Base-by-base conservation (phyloP, 257 asterid genomes). In the Capsicum chinense region DNA sequence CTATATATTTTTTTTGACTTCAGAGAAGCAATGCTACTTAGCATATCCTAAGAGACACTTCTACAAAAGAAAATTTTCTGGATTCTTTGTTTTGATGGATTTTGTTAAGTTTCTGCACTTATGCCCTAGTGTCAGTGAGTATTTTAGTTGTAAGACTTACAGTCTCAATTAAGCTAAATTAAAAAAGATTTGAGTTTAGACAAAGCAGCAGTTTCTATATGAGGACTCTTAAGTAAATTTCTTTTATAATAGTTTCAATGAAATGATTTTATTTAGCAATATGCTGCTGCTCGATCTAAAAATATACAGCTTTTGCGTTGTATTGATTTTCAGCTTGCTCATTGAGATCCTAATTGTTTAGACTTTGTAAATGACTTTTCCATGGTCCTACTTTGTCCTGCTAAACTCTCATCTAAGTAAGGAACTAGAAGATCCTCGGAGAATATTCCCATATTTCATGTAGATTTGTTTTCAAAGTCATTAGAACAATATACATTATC, bases 351-450 rank as follows among this genome's bases (percentile, higher is more conserved):
- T 76, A 14, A 52, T 76, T 76, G 26, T 26, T 76, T 50, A 35
- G 48, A 21, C 63, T 50, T 76, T 76, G 12, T 52, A 21, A 76
- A 26, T 52, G 62, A 76, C 42, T 54, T 76, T 52, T 52, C 47
- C 3, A 54, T 13, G 4, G 63, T 19, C 48, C 81, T 73, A 33
- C 59, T 21, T 50, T 6, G 60, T 73, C 19, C 60, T 76, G 81
- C 63, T 21, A 52, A 76, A 76, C 21, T 6, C 26, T 52, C 47
- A 52, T 52, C 21, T 52, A 26, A 52, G 63, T 52, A 52, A 35
- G 81, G 48, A 76, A 76, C 60, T 76, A 76, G 81, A 76, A 76
- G 63, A 52, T 76, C 14, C 59, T 54, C 63, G 52, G 81, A 52
- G 48, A 76, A 21, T 52, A 52, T 50, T 76, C 33, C 57, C 57